Base-by-base conservation (phyloP, 306 rosid genomes). In the Dicorynia guianensis region DNA sequence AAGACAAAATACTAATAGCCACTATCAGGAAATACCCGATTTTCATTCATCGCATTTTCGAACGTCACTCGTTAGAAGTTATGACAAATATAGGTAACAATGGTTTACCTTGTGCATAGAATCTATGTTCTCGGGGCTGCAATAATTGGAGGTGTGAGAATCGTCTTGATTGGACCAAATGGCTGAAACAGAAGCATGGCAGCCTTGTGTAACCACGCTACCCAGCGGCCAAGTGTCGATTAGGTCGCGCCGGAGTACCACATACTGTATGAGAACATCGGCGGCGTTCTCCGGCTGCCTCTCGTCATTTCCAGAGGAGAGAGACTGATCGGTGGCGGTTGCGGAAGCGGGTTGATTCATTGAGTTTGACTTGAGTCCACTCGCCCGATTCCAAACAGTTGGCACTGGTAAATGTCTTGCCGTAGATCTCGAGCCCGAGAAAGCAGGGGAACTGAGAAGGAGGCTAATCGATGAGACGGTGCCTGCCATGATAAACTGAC, bases 191-290 rank as follows among this genome's bases (percentile, higher is more conserved):
- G 98, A 86, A 79, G 97, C 98, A 76, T 91, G 98, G 77, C 98
- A 93, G 39, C 93, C 97, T 83, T 89, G 96, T 9, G 98, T 86
- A 7, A 93, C 93, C 56, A 91, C 87, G 76, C 97, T 91, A 3
- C 98, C 98, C 2, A 87, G 85, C 40, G 96, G 96, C 98, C 97
- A 93, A 46, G 81, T 53, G 64, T 93, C 97, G 55, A 89, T 93
- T 14, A 93, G 90, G 79, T 93, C 98, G 60, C 98, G 90, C 76
- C 97, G 93, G 80, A 93, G 97, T 84, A 93, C 96, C 81, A 91
- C 91, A 80, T 93, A 91, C 91, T 91, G 98, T 47, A 89, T 86
- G 48, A 86, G 54, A 39, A 82, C 90, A 43, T 90, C 91, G 44
- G 75, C 57, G 48, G 75, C 57, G 85, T 58, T 77, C 39, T 79